Conservation (phyloP, 306 rosid genomes). For the Luffa aegyptiaca region DNA sequence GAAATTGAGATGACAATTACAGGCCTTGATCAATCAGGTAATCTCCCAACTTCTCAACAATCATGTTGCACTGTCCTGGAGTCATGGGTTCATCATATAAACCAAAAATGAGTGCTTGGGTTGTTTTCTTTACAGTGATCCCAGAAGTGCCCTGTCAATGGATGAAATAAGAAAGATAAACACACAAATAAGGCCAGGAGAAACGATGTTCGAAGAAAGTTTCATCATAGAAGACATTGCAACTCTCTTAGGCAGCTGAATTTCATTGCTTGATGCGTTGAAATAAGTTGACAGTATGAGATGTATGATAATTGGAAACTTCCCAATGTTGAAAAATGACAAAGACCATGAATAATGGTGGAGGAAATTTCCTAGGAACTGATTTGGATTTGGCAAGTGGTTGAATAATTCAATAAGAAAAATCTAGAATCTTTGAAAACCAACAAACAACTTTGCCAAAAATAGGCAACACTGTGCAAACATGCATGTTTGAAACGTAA, state of each 20-base stretch:
- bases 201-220: background rate
- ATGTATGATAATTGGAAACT: background rate
- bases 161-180: background rate
- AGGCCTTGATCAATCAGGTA: conserved; percentile 77
- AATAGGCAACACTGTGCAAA: background rate
- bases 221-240: background rate
- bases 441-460: background rate
- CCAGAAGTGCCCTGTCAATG: conserved; percentile 66
- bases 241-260: background rate
- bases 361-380: background rate
- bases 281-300: background rate
- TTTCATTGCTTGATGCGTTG: background rate
- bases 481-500: background rate
- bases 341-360: background rate
- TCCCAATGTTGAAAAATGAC: background rate
- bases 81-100: conserved; percentile 77
- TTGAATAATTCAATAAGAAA: background rate
- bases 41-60: conserved; percentile 92
- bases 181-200: background rate
- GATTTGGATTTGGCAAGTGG: background rate
- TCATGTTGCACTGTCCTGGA: conserved; percentile 80
- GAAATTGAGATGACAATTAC: conserved; percentile 6
- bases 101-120: conserved; percentile 54
- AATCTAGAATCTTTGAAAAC: background rate
- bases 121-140: conserved; percentile 64